phyloP scores from a whole-genome alignment of 2,329 filamentous ascomycete species.

The Neopestalotiopsis clavispora region DNA sequence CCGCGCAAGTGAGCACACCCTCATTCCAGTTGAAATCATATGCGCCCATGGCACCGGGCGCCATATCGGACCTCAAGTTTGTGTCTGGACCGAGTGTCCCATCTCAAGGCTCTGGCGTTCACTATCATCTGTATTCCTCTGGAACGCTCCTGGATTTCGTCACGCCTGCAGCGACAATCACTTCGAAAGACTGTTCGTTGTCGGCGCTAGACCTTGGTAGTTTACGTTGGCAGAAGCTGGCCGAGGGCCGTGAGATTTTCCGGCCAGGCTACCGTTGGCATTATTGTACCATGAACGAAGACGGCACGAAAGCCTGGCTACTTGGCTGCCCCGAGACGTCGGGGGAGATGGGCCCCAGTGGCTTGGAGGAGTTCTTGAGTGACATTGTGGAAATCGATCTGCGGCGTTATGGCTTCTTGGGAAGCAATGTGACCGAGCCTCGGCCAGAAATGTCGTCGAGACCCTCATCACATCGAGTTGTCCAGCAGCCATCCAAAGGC shows the following conservation, averaged over 20 bases:
- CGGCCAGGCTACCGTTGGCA: constrained; percentile 94
- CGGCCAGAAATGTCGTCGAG: constrained; percentile 50
- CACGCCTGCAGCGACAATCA: constrained; percentile 87
- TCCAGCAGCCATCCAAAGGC: constrained; percentile 64
- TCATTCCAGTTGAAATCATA: constrained; percentile 73
- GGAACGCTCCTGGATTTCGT: constrained; percentile 93
- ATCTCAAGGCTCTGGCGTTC: constrained; percentile 86
- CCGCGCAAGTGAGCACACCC: constrained; percentile 68
- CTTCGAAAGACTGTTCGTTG: constrained; percentile 84
- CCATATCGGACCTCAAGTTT: constrained; percentile 90
- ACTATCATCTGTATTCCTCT: constrained; percentile 95
- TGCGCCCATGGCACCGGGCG: constrained; percentile 83
- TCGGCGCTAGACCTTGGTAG: constrained; percentile 87
- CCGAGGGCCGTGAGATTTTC: constrained; percentile 93
- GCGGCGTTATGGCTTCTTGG: constrained; percentile 86
- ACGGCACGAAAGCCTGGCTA: constrained; percentile 95
- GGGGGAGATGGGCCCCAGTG: constrained; percentile 69
- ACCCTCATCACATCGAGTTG: constrained; percentile 52
- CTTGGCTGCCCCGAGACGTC: constrained; percentile 84
- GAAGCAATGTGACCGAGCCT: constrained; percentile 71
- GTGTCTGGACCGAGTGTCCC: constrained; percentile 85
- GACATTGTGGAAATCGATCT: constrained; percentile 95
- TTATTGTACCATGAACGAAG: constrained; percentile 94
- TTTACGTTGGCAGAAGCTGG: constrained; percentile 91
- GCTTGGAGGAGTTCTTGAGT: constrained; percentile 88